These are phyloP conservation scores for Fusarium irregulare DNA, from an alignment of 2,329 filamentous ascomycete genomes.

Conservation along the genomic window DNA sequence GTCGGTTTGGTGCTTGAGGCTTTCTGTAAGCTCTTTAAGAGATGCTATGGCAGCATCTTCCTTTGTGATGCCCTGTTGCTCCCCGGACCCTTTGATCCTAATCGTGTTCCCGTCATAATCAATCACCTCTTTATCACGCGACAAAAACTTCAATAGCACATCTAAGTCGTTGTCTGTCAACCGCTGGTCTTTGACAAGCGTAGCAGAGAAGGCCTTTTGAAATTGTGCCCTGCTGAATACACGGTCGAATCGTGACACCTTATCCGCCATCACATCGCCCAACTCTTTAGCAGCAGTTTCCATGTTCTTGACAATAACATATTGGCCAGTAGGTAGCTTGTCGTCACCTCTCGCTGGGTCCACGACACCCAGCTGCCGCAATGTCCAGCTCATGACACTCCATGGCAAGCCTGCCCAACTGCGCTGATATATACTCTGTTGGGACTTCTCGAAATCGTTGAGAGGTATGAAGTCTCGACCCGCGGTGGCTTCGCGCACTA, in stretches of 20 bases:
- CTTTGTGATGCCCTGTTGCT: slow-evolving; percentile 69
- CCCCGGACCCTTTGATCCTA: slow-evolving; percentile 72
- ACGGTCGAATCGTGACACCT: slow-evolving; percentile 68
- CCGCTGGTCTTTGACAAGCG: slow-evolving; percentile 60
- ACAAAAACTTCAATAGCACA: slow-evolving; percentile 75
- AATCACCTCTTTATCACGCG: slow-evolving; percentile 71
- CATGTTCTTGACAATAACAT: slow-evolving; percentile 73
- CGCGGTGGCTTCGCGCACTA: slow-evolving; percentile 78
- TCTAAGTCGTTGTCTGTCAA: slow-evolving; percentile 75
- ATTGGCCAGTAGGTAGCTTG: slow-evolving; percentile 68
- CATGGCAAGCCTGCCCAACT: slow-evolving; percentile 77
- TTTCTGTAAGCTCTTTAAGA: slow-evolving; percentile 80
- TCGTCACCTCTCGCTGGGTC: slow-evolving; percentile 62
- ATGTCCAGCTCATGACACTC: slow-evolving; percentile 79
- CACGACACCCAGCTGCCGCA: slow-evolving; percentile 74
- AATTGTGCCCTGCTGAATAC: slow-evolving; percentile 77
- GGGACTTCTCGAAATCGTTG: slow-evolving; percentile 72
- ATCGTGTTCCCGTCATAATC: slow-evolving; percentile 75
- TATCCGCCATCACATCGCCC: slow-evolving; percentile 56
- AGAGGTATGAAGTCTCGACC: slow-evolving; percentile 77
- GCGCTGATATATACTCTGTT: slow-evolving; percentile 77
- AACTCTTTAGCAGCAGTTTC: slow-evolving; percentile 69
- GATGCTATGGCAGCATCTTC: slow-evolving; percentile 87
- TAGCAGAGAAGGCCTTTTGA: slow-evolving; percentile 64
- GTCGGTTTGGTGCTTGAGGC: slow-evolving; percentile 77